Evolutionary conservation across 495 filamentous ascomycete genomes (phyloP).

Genomic region (Usnea hakonensis): DNA sequence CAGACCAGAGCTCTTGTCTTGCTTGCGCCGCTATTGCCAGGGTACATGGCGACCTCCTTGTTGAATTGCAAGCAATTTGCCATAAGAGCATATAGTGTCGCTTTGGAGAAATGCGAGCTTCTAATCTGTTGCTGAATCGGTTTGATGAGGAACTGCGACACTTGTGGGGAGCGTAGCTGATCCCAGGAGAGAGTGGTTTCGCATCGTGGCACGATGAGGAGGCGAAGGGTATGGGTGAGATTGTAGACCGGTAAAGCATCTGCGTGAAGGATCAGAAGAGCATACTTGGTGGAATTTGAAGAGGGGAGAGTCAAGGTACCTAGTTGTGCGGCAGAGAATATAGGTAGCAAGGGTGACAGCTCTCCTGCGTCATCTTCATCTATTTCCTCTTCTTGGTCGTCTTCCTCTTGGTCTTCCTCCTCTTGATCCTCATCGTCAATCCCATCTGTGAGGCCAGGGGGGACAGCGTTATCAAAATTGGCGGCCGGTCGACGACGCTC

Average conservation of each 20-base stretch:
- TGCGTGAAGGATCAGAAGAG: constrained; percentile 23
- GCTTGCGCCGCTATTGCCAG: constrained; percentile 72
- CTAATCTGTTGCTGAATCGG: constrained; percentile 79
- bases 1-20: constrained; percentile 77
- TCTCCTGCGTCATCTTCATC: constrained; percentile 53
- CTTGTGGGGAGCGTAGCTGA: constrained; percentile 85
- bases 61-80: constrained; percentile 89
- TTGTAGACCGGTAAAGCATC: constrained; percentile 80
- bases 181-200: constrained; percentile 95
- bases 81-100: constrained; percentile 80
- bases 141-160: constrained; percentile 91
- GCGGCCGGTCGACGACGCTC: constrained; percentile 27
- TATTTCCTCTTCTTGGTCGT: constrained; percentile 39
- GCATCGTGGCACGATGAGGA: constrained; percentile 69
- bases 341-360: constrained; percentile 61
- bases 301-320: constrained; percentile 41
- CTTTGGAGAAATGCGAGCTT: constrained; percentile 70
- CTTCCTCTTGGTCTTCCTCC: constrained; percentile 39
- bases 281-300: not conserved
- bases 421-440: constrained; percentile 35
- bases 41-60: constrained; percentile 74
- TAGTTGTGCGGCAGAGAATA: constrained; percentile 74
- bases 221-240: constrained; percentile 78
- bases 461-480: constrained; percentile 25
- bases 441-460: constrained; percentile 30